These are phyloP conservation scores for Penicillium occitanis DNA, from an alignment of 2,329 filamentous ascomycete genomes.

Conservation along the genomic window DNA sequence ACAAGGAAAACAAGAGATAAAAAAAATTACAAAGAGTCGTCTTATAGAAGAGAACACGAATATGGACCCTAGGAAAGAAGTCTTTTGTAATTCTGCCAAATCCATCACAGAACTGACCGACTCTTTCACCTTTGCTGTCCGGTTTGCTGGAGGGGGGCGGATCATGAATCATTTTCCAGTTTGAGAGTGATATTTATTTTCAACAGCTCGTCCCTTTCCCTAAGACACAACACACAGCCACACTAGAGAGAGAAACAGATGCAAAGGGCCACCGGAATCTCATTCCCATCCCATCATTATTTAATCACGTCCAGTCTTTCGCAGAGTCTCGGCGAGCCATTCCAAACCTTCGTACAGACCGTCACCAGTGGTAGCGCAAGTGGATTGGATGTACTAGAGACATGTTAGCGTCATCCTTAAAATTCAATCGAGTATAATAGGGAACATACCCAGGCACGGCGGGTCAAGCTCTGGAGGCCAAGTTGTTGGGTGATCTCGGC, in stretches of 20 bases:
- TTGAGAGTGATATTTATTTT: slow-evolving; percentile 21
- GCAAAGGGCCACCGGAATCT: slow-evolving; percentile 10
- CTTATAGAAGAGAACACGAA: slow-evolving; percentile 16
- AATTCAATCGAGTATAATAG: background rate
- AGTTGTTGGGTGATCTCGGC: slow-evolving; percentile 99
- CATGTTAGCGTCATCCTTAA: background rate
- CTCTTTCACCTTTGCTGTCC: slow-evolving; percentile 7
- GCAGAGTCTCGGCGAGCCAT: slow-evolving; percentile 81
- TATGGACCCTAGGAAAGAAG: slow-evolving; percentile 14
- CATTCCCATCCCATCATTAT: slow-evolving; percentile 22
- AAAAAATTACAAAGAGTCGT: slow-evolving; percentile 20
- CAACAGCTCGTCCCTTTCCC: slow-evolving; percentile 5
- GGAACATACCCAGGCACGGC: slow-evolving; percentile 91
- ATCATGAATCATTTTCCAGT: slow-evolving; percentile 14
- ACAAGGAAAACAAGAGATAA: slow-evolving; percentile 11
- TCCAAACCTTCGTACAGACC: slow-evolving; percentile 99
- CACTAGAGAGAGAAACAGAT: slow-evolving; percentile 8
- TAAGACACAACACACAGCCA: background rate
- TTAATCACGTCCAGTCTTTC: slow-evolving; percentile 62
- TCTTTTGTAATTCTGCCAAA: slow-evolving; percentile 17
- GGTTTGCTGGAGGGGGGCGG: background rate
- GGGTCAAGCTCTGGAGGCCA: slow-evolving; percentile 96
- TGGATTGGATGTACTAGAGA: slow-evolving; percentile 93
- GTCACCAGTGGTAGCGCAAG: slow-evolving; percentile 97
- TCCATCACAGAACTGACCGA: slow-evolving; percentile 16